phyloP scores from a whole-genome alignment of 805 yeast species.

The Candida jianshihensis region DNA sequence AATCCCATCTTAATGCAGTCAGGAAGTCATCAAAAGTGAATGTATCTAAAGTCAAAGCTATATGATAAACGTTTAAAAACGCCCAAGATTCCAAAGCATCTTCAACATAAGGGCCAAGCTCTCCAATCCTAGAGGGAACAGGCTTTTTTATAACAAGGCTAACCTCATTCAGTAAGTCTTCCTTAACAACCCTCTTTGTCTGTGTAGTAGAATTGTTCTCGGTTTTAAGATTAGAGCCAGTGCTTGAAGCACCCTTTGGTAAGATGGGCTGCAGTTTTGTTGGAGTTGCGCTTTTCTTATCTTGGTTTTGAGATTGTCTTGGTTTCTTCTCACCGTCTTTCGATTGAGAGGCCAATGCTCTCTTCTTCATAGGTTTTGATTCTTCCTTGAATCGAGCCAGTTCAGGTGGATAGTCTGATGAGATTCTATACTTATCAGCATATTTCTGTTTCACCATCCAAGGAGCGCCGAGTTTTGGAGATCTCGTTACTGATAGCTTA shows the following conservation, averaged over 20 bases:
- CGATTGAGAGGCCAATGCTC: conserved; percentile 8
- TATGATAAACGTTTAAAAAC: conserved; percentile 64
- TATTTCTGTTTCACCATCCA: conserved; percentile 85
- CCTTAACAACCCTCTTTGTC: conserved; percentile 14
- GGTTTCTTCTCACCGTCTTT: conserved; percentile 7
- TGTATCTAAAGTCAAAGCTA: conserved; percentile 57
- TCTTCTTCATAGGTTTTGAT: conserved; percentile 3
- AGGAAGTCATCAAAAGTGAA: conserved; percentile 77
- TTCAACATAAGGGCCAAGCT: conserved; percentile 13
- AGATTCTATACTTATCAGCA: conserved; percentile 62
- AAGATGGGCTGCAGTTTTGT: no score
- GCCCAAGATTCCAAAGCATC: conserved; percentile 67
- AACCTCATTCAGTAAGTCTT: conserved; percentile 16
- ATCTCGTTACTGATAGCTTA: conserved; percentile 59
- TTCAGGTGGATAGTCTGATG: conserved; percentile 51
- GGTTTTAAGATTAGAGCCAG: conserved; percentile 3
- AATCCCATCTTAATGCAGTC: conserved; percentile 38
- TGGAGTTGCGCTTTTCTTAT: neutral
- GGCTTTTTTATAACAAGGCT: conserved; percentile 15
- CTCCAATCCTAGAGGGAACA: conserved; percentile 11
- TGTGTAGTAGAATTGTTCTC: conserved; percentile 7
- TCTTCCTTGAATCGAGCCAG: conserved; percentile 27
- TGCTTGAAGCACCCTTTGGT: neutral
- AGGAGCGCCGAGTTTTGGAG: conserved; percentile 85
- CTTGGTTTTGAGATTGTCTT: conserved; percentile 1